Percentiles rank a stretch among this genome's conserved stretches.
These are phyloP conservation scores for Globisporangium sylvaticum DNA, from an alignment of 352 stramenopile genomes.

Conservation along the genomic window DNA sequence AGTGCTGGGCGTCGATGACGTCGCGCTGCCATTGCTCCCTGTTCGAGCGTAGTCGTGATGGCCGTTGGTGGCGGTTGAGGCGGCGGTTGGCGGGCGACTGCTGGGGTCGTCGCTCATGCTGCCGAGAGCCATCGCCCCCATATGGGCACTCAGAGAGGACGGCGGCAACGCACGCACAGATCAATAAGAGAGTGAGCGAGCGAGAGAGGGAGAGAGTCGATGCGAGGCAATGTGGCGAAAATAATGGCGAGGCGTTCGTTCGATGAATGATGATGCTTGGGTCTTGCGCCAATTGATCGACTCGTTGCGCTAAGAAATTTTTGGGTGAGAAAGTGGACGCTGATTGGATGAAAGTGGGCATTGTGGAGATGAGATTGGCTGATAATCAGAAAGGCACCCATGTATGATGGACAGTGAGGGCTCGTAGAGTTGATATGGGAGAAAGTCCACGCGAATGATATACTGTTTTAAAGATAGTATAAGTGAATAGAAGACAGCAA, in stretches of 20 bases:
- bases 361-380: neutral
- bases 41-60: neutral
- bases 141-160: neutral
- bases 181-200: neutral
- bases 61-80: neutral
- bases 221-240: neutral
- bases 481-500: neutral
- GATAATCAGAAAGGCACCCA: neutral
- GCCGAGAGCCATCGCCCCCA: constrained; percentile 1
- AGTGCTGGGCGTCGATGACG: constrained; percentile 5
- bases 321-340: neutral
- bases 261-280: neutral
- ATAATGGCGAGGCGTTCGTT: neutral
- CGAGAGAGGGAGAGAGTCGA: neutral
- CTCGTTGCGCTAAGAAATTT: constrained; percentile 1
- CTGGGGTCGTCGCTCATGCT: neutral
- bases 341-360: no score
- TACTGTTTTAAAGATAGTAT: neutral
- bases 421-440: neutral
- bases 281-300: neutral
- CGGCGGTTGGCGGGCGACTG: constrained; percentile 3
- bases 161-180: no score
- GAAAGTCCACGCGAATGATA: neutral
- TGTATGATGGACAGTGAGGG: neutral
- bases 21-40: neutral